These are phyloP conservation scores for Tranzscheliella williamsii DNA, from an alignment of 1,284 basidiomycete species.

Conservation along the genomic window DNA sequence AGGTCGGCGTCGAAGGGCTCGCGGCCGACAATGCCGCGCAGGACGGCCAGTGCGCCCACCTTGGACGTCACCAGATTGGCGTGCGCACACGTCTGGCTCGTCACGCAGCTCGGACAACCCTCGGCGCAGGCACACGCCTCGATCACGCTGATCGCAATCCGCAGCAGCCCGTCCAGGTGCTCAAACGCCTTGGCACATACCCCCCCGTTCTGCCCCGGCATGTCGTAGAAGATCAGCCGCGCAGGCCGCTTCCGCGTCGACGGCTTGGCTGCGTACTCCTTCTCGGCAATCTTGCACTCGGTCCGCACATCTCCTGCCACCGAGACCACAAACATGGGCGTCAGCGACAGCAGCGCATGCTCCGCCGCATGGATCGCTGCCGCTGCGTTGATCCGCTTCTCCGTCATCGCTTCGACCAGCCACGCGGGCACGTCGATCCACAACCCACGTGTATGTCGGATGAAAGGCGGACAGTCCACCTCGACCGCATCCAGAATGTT, in stretches of 20 bases:
- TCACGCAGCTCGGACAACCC: constrained; percentile 76
- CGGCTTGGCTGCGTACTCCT: constrained; percentile 71
- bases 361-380: constrained; percentile 82
- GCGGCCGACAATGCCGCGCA: constrained; percentile 52
- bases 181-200: constrained; percentile 81
- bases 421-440: constrained; percentile 80
- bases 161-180: constrained; percentile 71
- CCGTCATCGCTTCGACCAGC: constrained; percentile 66
- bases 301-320: constrained; percentile 72
- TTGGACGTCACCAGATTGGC: constrained; percentile 55
- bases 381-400: constrained; percentile 70
- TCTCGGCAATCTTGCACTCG: constrained; percentile 77
- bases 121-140: constrained; percentile 71
- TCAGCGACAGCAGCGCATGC: constrained; percentile 76
- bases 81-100: constrained; percentile 39
- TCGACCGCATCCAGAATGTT: constrained; percentile 78
- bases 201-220: constrained; percentile 72
- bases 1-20: constrained; percentile 50
- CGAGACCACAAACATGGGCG: constrained; percentile 70
- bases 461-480: constrained; percentile 77
- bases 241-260: constrained; percentile 76
- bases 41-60: constrained; percentile 53
- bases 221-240: constrained; percentile 82
- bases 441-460: constrained; percentile 75
- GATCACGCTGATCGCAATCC: constrained; percentile 70